Conservation (phyloP, 352 stramenopile genomes). For the Phytophthora litchii region DNA sequence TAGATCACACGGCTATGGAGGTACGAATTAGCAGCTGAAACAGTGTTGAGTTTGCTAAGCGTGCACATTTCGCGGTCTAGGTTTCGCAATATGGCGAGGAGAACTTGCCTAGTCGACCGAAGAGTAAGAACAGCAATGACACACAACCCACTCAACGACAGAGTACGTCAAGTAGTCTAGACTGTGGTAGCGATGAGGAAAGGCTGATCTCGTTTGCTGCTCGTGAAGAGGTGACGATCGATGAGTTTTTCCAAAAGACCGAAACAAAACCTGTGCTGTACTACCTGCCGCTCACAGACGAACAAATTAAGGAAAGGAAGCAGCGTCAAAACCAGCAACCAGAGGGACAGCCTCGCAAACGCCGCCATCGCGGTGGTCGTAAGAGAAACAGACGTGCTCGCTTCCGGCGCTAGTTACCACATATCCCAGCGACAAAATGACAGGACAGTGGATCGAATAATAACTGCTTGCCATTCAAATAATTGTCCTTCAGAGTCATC, state of each 20-base stretch:
- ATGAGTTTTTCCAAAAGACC: slow-evolving; percentile 83
- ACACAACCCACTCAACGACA: slow-evolving; percentile 24
- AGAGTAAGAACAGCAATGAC: slow-evolving; percentile 28
- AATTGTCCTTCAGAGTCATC: slow-evolving; percentile 16
- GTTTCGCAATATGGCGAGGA: slow-evolving; percentile 35
- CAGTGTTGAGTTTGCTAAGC: slow-evolving; percentile 7
- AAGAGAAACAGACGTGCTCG: slow-evolving; percentile 39
- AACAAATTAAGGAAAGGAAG: slow-evolving; percentile 63
- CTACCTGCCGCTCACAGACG: slow-evolving; percentile 76
- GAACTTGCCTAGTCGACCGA: slow-evolving; percentile 23
- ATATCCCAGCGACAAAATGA: neutral
- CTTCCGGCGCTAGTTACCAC: slow-evolving; percentile 31
- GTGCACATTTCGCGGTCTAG: slow-evolving; percentile 12
- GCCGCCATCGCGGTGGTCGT: slow-evolving; percentile 38
- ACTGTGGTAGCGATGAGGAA: neutral
- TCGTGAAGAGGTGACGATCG: slow-evolving; percentile 49
- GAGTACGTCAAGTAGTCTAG: slow-evolving; percentile 15
- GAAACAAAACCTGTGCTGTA: slow-evolving; percentile 80
- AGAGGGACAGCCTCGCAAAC: slow-evolving; percentile 30
- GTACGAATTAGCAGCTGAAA: slow-evolving; percentile 21
- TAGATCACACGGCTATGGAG: slow-evolving; percentile 52
- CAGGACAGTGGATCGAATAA: slow-evolving; percentile 11
- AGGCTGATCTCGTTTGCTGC: slow-evolving; percentile 11
- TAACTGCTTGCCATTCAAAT: slow-evolving; percentile 27
- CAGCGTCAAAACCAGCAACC: slow-evolving; percentile 28